These are phyloP conservation scores for Erythrophleum fordii DNA, from an alignment of 306 rosid genomes.

Conservation along the genomic window DNA sequence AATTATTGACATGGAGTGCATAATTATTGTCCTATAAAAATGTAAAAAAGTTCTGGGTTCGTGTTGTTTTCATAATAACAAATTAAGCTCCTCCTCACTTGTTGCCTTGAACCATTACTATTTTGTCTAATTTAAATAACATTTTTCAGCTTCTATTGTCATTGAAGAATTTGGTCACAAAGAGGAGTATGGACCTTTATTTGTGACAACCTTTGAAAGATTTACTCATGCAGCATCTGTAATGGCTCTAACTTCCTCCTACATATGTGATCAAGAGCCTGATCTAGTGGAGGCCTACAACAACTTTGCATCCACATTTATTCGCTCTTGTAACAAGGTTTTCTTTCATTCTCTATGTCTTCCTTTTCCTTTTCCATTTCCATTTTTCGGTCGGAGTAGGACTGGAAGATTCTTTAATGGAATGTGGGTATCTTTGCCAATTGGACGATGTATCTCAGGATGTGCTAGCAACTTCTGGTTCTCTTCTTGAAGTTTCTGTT, in stretches of 20 bases:
- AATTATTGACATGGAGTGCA: background rate
- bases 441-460: conserved; percentile 65
- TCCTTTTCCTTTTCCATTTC: background rate
- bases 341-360: conserved; percentile 16
- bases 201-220: conserved; percentile 85
- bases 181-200: conserved; percentile 80
- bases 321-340: conserved; percentile 84
- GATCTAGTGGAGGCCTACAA: conserved; percentile 97
- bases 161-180: conserved; percentile 90
- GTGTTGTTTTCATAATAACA: conserved; percentile 2
- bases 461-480: conserved; percentile 70
- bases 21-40: conserved; percentile 18
- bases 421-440: conserved; percentile 30
- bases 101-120: conserved; percentile 21
- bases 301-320: conserved; percentile 84
- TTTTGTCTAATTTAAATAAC: conserved; percentile 33
- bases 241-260: conserved; percentile 90
- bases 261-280: conserved; percentile 97
- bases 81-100: conserved; percentile 4
- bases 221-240: conserved; percentile 86
- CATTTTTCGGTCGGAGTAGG: background rate
- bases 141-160: conserved; percentile 85
- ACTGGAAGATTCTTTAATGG: conserved; percentile 16
- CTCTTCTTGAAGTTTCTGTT: conserved; percentile 86
- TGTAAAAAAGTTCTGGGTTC: background rate